phyloP scores from a whole-genome alignment of 176 grass and related monocot species.

The Triticum turgidum region DNA sequence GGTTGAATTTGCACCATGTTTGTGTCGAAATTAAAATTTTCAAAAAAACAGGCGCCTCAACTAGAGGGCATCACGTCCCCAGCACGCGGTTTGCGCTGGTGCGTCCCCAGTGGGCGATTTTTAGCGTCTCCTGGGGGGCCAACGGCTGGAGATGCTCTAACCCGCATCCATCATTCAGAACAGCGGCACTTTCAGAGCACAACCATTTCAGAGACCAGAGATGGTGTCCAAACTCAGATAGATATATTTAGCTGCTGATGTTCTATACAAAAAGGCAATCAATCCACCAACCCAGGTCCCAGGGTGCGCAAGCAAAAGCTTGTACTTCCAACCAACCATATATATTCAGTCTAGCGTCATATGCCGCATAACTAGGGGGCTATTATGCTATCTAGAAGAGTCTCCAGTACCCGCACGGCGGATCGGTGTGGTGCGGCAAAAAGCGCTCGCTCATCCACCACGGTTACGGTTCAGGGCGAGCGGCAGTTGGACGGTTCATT shows the following conservation, averaged over 20 bases:
- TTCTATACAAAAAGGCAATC: conserved; percentile 41
- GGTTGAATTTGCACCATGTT: no score
- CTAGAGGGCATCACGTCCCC: no score
- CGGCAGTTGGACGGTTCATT: not conserved
- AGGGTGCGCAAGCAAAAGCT: conserved; percentile 29
- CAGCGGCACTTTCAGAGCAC: not conserved
- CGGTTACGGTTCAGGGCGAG: not conserved
- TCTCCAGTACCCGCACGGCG: conserved; percentile 15
- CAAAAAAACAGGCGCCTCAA: no score
- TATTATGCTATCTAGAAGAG: not conserved
- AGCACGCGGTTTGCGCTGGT: no score
- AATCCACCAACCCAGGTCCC: conserved; percentile 29
- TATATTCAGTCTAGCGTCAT: conserved; percentile 21
- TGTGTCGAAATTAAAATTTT: no score
- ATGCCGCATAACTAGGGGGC: not conserved
- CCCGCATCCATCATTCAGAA: not conserved
- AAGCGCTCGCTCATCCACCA: not conserved
- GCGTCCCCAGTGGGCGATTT: no score
- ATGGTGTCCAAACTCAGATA: not conserved
- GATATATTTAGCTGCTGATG: not conserved
- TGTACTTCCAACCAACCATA: conserved; percentile 1
- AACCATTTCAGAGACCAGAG: not conserved
- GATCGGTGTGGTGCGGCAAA: not conserved
- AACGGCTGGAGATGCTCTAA: no score
- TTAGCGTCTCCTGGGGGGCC: no score